These are phyloP conservation scores for Monosporascus sp. DNA, from an alignment of 2,329 filamentous ascomycete genomes.

Conservation along the genomic window DNA sequence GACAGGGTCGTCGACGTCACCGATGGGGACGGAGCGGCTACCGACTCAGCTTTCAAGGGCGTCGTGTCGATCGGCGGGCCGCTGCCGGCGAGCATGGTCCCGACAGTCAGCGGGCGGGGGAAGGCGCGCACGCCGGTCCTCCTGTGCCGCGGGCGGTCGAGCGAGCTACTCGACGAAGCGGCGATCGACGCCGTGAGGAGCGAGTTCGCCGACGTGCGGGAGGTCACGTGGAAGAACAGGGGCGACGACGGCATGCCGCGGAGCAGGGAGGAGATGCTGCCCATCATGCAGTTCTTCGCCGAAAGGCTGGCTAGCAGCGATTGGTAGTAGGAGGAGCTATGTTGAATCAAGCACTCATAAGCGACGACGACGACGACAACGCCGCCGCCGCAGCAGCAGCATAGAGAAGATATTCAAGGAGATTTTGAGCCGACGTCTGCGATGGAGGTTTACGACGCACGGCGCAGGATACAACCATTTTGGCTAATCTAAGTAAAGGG, in stretches of 20 bases:
- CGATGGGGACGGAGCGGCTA: constrained; percentile 4
- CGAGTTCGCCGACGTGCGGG: constrained; percentile 61
- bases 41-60: constrained; percentile 41
- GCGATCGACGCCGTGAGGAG: constrained; percentile 59
- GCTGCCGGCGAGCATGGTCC: constrained; percentile 48
- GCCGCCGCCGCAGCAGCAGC: no score
- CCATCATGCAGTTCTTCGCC: constrained; percentile 80
- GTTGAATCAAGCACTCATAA: no score
- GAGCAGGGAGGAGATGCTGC: constrained; percentile 78
- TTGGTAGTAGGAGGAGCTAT: constrained; percentile 9
- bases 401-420: no score
- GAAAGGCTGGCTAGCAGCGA: constrained; percentile 45
- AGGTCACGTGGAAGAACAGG: constrained; percentile 62
- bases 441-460: no score
- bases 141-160: constrained; percentile 50
- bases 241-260: constrained; percentile 76
- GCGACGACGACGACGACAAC: no score
- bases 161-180: constrained; percentile 47
- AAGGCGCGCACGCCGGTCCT: constrained; percentile 62
- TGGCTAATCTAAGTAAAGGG: no score
- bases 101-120: constrained; percentile 35
- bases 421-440: no score
- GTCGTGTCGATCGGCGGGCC: constrained; percentile 59
- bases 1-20: constrained; percentile 30
- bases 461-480: no score